Conservation (phyloP, 1,139 yeast species). For the Yamadazyma aaseri region DNA sequence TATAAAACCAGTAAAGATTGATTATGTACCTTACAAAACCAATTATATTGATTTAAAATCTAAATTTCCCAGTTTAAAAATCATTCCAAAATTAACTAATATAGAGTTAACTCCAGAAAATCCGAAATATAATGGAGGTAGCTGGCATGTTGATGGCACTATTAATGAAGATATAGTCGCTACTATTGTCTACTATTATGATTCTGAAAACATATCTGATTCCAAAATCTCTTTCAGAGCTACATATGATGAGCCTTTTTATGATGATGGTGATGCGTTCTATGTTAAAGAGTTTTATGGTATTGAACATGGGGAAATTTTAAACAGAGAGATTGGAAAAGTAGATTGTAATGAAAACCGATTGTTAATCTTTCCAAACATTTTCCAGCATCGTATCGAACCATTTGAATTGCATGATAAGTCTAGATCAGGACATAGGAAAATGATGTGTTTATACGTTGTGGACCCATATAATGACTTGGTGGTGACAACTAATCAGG, state of each 20-base stretch:
- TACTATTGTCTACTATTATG: conserved; percentile 42
- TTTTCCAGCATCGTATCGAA: conserved; percentile 40
- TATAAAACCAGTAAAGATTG: conserved; percentile 7
- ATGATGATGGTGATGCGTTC: conserved; percentile 34
- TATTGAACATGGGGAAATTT: conserved; percentile 25
- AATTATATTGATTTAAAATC: conserved; percentile 18
- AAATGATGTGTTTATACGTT: conserved; percentile 40
- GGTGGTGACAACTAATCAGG: conserved; percentile 29
- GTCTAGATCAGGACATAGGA: conserved; percentile 37
- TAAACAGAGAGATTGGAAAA: conserved; percentile 24
- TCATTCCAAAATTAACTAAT: conserved; percentile 42
- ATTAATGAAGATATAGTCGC: conserved; percentile 44
- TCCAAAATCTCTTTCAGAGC: conserved; percentile 32
- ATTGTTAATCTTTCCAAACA: conserved; percentile 39
- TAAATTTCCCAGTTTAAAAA: conserved; percentile 26
- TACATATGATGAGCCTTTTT: conserved; percentile 32
- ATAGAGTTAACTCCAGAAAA: conserved; percentile 43
- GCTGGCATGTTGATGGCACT: conserved; percentile 48
- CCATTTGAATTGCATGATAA: conserved; percentile 36
- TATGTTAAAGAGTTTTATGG: conserved; percentile 29
- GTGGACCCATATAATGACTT: conserved; percentile 36
- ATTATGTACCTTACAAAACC: conserved; percentile 21
- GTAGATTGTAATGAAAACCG: conserved; percentile 27
- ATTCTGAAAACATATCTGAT: conserved; percentile 37
- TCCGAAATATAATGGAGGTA: conserved; percentile 39